These are phyloP conservation scores for Trichodelitschia bisporula DNA, from an alignment of 495 filamentous ascomycete genomes.

Conservation along the genomic window DNA sequence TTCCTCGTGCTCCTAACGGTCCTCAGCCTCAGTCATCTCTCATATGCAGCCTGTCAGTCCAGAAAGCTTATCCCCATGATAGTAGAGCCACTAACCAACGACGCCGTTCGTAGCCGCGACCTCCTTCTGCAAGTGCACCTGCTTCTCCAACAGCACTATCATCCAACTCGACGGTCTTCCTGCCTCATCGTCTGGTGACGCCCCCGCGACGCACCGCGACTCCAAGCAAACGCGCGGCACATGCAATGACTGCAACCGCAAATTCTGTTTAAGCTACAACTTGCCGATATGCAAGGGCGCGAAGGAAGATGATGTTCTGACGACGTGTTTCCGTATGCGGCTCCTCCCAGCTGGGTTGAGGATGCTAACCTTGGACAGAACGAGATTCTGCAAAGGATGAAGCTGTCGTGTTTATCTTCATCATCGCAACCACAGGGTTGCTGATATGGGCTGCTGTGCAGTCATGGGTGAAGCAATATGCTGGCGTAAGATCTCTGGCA, in stretches of 20 bases:
- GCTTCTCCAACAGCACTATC: conserved; percentile 75
- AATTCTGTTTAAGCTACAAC: conserved; percentile 68
- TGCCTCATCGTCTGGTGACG: too few species aligned
- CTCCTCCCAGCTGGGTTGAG: not conserved
- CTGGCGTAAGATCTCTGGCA: conserved; percentile 7
- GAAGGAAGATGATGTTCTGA: conserved; percentile 67
- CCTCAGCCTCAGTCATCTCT: too few species aligned
- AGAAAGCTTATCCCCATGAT: too few species aligned
- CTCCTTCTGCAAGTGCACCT: conserved; percentile 96
- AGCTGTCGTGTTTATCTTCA: conserved; percentile 80
- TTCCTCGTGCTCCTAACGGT: too few species aligned
- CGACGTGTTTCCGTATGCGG: conserved; percentile 63
- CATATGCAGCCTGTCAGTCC: too few species aligned
- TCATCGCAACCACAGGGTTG: conserved; percentile 61
- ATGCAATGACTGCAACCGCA: conserved; percentile 75
- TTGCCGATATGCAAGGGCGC: conserved; percentile 67
- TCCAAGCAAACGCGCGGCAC: conserved; percentile 18
- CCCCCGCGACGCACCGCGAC: conserved; percentile 14
- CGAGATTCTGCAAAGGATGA: conserved; percentile 75
- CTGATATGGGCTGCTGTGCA: conserved; percentile 55
- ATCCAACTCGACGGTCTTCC: conserved; percentile 44
- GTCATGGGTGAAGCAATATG: conserved; percentile 34
- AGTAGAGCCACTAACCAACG: too few species aligned
- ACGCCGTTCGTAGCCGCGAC: conserved; percentile 30
- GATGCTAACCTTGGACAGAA: conserved; percentile 22